Evolutionary conservation across 129 eudicot species (phyloP).

Genomic region (Artemisia annua): DNA sequence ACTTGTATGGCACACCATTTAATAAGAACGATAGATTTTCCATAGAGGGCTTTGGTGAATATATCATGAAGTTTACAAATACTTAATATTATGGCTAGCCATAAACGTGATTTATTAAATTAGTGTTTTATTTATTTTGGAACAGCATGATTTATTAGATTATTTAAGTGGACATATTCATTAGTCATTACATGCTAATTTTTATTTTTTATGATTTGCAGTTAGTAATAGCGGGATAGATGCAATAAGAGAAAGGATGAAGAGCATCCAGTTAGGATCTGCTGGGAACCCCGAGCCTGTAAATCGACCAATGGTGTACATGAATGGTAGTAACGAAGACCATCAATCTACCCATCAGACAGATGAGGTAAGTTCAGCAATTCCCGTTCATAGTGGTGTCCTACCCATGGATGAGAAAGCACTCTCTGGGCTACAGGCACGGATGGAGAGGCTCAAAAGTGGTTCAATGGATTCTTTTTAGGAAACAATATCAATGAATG

Average conservation of each 20-base stretch:
- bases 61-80: no score
- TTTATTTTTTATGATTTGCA: slow-evolving; percentile 26
- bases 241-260: slow-evolving; percentile 95
- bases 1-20: no score
- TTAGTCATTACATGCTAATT: neutral
- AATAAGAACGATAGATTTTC: no score
- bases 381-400: slow-evolving; percentile 48
- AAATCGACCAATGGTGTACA: slow-evolving; percentile 48
- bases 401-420: slow-evolving; percentile 99
- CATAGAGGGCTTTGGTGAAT: no score
- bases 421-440: slow-evolving; percentile 92
- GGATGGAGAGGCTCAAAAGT: slow-evolving; percentile 96
- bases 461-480: slow-evolving; percentile 80
- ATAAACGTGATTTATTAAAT: no score
- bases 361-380: slow-evolving; percentile 32
- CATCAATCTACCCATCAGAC: slow-evolving; percentile 38
- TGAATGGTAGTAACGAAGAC: slow-evolving; percentile 51
- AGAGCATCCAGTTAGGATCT: slow-evolving; percentile 82
- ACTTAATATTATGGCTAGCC: no score
- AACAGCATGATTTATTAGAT: no score
- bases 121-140: no score
- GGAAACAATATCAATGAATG: neutral
- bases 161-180: neutral
- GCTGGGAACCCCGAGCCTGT: slow-evolving; percentile 63
- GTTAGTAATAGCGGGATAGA: slow-evolving; percentile 77